Base-by-base conservation (phyloP, 163 green algal species). In the Chlorella variabilis region DNA sequence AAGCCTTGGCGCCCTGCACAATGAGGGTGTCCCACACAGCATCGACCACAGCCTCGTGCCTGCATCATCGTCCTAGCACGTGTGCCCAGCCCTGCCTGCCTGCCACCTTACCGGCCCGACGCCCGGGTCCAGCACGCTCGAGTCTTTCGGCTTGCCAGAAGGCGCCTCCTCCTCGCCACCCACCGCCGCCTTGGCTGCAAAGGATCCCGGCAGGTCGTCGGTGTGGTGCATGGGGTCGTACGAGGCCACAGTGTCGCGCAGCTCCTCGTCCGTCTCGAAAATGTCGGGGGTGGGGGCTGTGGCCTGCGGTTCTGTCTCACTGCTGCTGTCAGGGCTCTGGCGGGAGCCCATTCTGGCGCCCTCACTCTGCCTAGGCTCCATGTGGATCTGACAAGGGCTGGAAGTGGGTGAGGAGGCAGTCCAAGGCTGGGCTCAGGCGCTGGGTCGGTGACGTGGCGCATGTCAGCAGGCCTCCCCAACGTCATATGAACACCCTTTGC, bases 161-260 rank as follows among this genome's bases (percentile, higher is more conserved):
- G 27, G 27, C 9, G 6, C 59, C 9, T 5, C n/a, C 27, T 38
- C 29, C n/a, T 67, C 59, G n/a, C 29, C 59, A 2, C 54, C 13
- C 36, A 79, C 9, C 11, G 36, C 71, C 38, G 71, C 71, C 36
- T 70, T 66, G 13, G 73, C 54, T 4, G 73, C 73, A 45, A 80
- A 80, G 15, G 73, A 80, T 23, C 54, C 73, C 4, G 73, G 8
- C 56, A 80, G 56, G 15, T 56, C 71, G 29, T 49, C 58, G 1
- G 75, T 81, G 61, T 81, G 75, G 61, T 81, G 75, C 41, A 65
- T 3, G 3, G 75, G 29, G 31, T 81, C 75, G 23, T 62, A 81
- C 29, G 63, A 41, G 9, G 8, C 29, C 2, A 45, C 75, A 15
- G 4, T 7, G 59, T 71, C 41, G n/a, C 49, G 21, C 29, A 81